A percentile compares a stretch with the other conserved stretches of the same genome.
phyloP scores from a whole-genome alignment of 306 rosid genomes.

The Ziziphus jujuba region DNA sequence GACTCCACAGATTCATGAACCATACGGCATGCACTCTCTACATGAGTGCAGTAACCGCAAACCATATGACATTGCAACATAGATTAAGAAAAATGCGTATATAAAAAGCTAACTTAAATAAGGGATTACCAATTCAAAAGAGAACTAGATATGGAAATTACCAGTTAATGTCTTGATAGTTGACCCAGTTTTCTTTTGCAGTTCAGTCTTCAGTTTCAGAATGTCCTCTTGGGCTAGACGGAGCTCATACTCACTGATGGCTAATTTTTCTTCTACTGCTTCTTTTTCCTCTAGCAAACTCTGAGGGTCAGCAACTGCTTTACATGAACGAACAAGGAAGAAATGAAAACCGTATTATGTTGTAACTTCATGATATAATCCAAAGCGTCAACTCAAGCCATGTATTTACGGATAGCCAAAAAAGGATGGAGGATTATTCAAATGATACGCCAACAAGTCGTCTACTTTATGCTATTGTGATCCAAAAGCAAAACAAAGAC shows the following conservation, averaged over 20 bases:
- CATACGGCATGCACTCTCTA: background rate
- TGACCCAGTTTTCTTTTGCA: conserved; percentile 62
- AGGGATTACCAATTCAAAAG: conserved; percentile 3
- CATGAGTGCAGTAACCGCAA: conserved; percentile 4
- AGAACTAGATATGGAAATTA: conserved; percentile 30
- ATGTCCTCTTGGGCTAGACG: conserved; percentile 94
- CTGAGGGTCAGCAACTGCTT: conserved; percentile 95
- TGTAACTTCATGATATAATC: no score
- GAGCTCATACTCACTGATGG: conserved; percentile 84
- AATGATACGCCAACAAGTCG: no score
- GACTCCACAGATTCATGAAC: background rate
- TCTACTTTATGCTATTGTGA: no score
- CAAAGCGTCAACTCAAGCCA: no score
- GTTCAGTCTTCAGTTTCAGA: conserved; percentile 53
- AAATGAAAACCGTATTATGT: conserved; percentile 15
- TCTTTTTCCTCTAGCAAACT: conserved; percentile 86
- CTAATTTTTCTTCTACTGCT: conserved; percentile 73
- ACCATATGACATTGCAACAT: conserved; percentile 10
- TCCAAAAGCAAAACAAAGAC: no score
- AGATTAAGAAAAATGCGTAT: background rate
- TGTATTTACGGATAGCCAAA: no score
- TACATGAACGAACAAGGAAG: conserved; percentile 29
- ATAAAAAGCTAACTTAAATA: conserved; percentile 14
- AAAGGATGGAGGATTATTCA: no score
- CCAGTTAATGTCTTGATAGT: conserved; percentile 47